These are phyloP conservation scores for Metschnikowia hibisci DNA, from an alignment of 805 yeast species.

Conservation along the genomic window DNA sequence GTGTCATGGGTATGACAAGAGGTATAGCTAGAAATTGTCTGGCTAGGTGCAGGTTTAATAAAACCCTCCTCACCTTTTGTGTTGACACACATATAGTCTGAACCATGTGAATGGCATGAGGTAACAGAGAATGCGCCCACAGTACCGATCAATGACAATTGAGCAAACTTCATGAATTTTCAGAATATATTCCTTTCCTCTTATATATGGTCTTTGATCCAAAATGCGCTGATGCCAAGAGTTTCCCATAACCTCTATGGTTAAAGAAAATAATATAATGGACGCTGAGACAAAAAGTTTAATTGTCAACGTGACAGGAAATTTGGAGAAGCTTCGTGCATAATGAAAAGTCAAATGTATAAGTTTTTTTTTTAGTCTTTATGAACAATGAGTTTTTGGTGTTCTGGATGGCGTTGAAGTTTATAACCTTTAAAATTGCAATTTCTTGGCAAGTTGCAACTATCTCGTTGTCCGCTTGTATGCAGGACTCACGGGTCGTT, in stretches of 20 bases:
- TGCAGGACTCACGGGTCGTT: background rate
- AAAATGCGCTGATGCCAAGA: background rate
- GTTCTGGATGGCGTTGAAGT: background rate
- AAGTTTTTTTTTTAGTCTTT: no score
- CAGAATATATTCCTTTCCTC: no score
- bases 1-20: slow-evolving; percentile 5
- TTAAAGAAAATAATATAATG: no score
- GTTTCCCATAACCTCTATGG: background rate
- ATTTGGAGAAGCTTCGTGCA: no score
- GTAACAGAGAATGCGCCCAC: slow-evolving; percentile 4
- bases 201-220: background rate
- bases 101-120: slow-evolving; percentile 6
- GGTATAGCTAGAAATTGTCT: slow-evolving; percentile 1
- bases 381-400: no score
- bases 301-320: no score
- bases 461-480: background rate
- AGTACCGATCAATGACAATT: background rate
- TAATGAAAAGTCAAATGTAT: no score
- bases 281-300: no score
- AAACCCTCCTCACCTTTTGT: slow-evolving; percentile 6
- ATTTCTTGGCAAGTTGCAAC: slow-evolving; percentile 2
- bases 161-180: background rate
- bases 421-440: background rate
- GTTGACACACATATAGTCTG: background rate
- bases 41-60: slow-evolving; percentile 4